A percentile compares a stretch with the other conserved stretches of the same genome.
Conservation (phyloP, 2,329 filamentous ascomycete genomes). For the Exophiala bonariae region DNA sequence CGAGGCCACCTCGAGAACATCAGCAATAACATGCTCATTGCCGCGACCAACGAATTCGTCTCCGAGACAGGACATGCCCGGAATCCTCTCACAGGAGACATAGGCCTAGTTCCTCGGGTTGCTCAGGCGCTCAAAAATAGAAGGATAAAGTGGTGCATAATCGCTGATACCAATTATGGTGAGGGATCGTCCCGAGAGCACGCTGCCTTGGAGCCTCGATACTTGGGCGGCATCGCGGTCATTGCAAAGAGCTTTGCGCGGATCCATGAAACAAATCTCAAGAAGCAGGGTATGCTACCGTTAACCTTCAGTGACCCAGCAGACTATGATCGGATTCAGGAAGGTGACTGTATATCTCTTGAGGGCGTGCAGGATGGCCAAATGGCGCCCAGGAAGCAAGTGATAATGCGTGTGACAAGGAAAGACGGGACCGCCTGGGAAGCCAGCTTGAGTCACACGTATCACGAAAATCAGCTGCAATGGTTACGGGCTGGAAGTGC, state of each 20-base stretch:
- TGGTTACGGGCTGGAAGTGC: slow-evolving; percentile 99
- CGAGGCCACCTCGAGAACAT: slow-evolving; percentile 99
- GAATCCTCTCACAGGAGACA: slow-evolving; percentile 82
- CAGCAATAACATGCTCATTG: slow-evolving; percentile 99
- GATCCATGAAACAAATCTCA: slow-evolving; percentile 99
- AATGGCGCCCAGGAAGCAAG: slow-evolving; percentile 86
- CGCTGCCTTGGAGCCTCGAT: slow-evolving; percentile 93
- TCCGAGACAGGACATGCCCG: slow-evolving; percentile 96
- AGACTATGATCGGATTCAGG: slow-evolving; percentile 95
- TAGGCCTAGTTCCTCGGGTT: slow-evolving; percentile 84
- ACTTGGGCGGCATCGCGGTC: slow-evolving; percentile 95
- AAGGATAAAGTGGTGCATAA: slow-evolving; percentile 92
- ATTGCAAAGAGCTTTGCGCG: slow-evolving; percentile 94
- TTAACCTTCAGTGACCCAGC: slow-evolving; percentile 91
- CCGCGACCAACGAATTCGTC: slow-evolving; percentile 94
- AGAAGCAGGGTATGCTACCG: slow-evolving; percentile 99
- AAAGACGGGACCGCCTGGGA: slow-evolving; percentile 81
- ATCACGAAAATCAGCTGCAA: slow-evolving; percentile 96
- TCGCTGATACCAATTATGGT: slow-evolving; percentile 99
- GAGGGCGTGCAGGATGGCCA: no score
- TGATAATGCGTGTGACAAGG: slow-evolving; percentile 89
- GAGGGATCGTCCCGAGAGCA: slow-evolving; percentile 98
- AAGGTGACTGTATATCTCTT: slow-evolving; percentile 88
- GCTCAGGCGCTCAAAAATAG: slow-evolving; percentile 98
- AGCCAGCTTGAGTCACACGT: slow-evolving; percentile 85